Evolutionary conservation across 192 early-diverging fungal genomes (phyloP).

Genomic region (Coemansia sp.): DNA sequence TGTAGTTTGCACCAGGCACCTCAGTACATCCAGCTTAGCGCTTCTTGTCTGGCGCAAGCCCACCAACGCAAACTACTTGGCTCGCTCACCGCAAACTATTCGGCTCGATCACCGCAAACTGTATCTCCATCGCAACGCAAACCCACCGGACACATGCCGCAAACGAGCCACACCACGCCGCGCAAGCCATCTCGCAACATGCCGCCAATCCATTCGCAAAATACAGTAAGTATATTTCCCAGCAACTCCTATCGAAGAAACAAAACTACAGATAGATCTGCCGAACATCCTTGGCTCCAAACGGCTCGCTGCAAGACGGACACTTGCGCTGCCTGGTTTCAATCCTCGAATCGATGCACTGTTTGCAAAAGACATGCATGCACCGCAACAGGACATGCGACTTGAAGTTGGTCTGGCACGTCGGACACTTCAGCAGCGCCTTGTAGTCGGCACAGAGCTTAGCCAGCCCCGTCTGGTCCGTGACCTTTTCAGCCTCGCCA

Average conservation of each 20-base stretch:
- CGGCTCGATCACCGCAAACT: too few species aligned
- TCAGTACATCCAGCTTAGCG: too few species aligned
- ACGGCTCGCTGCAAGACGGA: constrained; percentile 84
- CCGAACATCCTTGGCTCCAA: constrained; percentile 78
- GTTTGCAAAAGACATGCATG: constrained; percentile 97
- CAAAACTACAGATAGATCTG: constrained; percentile 71
- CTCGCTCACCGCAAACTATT: too few species aligned
- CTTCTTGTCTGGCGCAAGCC: too few species aligned
- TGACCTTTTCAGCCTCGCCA: constrained; percentile 59
- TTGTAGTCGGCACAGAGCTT: constrained; percentile 58
- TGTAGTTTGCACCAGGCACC: too few species aligned
- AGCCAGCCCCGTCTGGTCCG: constrained; percentile 52
- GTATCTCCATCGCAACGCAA: too few species aligned
- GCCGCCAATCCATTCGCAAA: too few species aligned
- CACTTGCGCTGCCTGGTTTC: constrained; percentile 92
- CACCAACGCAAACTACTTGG: too few species aligned
- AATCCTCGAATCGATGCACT: constrained; percentile 83
- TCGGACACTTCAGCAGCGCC: constrained; percentile 87
- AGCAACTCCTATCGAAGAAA: neutral
- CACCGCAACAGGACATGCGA: constrained; percentile 78
- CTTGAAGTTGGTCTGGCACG: constrained; percentile 86
- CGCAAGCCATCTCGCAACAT: too few species aligned
- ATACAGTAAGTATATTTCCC: too few species aligned
- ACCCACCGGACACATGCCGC: too few species aligned
- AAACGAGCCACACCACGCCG: too few species aligned